Conservation (phyloP, 192 early-diverging fungal species). For the Borealophlyctis nickersoniae region DNA sequence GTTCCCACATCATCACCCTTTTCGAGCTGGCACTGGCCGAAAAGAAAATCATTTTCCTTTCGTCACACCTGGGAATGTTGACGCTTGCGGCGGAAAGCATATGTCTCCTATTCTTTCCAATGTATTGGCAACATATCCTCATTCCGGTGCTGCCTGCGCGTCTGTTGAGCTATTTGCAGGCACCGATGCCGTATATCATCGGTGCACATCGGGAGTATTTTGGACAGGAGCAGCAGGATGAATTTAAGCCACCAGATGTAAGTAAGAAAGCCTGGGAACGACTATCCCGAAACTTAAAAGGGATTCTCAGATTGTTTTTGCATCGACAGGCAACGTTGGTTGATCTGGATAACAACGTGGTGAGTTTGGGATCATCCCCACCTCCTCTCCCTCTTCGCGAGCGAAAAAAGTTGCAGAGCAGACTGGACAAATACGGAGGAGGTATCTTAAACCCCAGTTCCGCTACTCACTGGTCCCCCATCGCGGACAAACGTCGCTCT, state of each 20-base stretch:
- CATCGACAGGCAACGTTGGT: constrained; percentile 45
- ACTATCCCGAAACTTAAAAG: not conserved
- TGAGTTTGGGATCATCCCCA: constrained; percentile 43
- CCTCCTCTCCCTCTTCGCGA: constrained; percentile 56
- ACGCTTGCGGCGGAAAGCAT: constrained; percentile 64
- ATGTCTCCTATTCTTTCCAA: constrained; percentile 63
- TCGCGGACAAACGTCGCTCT: not conserved
- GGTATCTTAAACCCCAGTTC: constrained; percentile 8
- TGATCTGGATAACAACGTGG: constrained; percentile 67
- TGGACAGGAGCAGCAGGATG: constrained; percentile 40
- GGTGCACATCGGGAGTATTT: constrained; percentile 62
- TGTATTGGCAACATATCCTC: constrained; percentile 76
- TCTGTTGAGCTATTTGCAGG: constrained; percentile 63
- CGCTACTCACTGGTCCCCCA: constrained; percentile 14
- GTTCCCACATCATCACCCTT: constrained; percentile 60
- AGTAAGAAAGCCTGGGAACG: not conserved
- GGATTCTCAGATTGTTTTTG: not conserved
- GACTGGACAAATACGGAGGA: constrained; percentile 59
- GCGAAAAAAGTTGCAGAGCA: constrained; percentile 59
- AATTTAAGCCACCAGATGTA: constrained; percentile 67
- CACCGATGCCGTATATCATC: constrained; percentile 76
- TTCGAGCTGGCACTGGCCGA: constrained; percentile 72
- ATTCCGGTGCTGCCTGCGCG: constrained; percentile 70
- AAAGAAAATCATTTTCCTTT: constrained; percentile 70
- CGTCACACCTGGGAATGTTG: constrained; percentile 65